Base-by-base conservation (phyloP, 2,329 filamentous ascomycete genomes). In the Coleophoma crateriformis region DNA sequence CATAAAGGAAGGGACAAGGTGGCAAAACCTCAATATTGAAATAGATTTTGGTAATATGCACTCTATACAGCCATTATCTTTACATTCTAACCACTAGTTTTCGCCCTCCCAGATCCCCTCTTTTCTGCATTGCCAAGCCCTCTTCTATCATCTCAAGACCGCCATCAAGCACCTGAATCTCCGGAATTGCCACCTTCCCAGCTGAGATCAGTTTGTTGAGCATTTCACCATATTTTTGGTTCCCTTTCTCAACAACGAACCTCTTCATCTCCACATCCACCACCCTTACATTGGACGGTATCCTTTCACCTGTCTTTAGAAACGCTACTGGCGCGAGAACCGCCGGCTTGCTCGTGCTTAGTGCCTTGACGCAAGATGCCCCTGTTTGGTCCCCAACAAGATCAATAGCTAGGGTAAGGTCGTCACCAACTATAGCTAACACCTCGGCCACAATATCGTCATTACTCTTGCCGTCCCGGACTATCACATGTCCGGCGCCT, bases 121-220 rank as follows among this genome's bases (percentile, higher is more conserved):
- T 58, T 48, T 65, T 66, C 22, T 67, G 44, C 54, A 60, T 58
- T 12, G 59, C 57, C 22, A 68, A 43, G 1, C 66, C 64, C 22
- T 54, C 46, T 38, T 61, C 52, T 5, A 68, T 57, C 1, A 53
- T 56, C 10, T 57, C 54, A 17, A 71, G n/a, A 37, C 34, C 34
- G n/a, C 34, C 34, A 12, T 37, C 12, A 37, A 37, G 12, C 12
- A 37, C 34, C n/a, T 37, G 12, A 12, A 37, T n/a, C n/a, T 37
- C 34, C 4, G 34, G 34, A 12, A 37, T 37, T 12, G 3, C 12
- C 34, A 37, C 12, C 34, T 4, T 37, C 4, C n/a, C n/a, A 12
- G 12, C 34, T 37, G 12, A 12, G n/a, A 37, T n/a, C 34, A 37
- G 34, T 37, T n/a, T 37, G n/a, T 37, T 37, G 3, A 37, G 34